Evolutionary conservation across 208 protist genomes (phyloP).

Genomic region (Trypanosoma cruzi): DNA sequence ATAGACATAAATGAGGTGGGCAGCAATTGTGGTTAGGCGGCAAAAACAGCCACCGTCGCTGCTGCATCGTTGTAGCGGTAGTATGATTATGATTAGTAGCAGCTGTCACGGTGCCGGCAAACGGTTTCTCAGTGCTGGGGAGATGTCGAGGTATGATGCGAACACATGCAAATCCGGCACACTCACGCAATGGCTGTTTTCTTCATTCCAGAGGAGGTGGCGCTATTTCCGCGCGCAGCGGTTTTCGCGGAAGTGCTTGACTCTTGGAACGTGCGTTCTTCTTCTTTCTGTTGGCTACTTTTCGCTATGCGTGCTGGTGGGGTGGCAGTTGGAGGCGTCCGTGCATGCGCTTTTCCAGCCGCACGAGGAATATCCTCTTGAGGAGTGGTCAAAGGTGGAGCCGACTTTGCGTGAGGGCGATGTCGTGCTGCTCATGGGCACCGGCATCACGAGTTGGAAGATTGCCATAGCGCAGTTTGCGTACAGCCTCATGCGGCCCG

Average conservation of each 20-base stretch:
- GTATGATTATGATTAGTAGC: not conserved
- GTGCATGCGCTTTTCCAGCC: slow-evolving; percentile 44
- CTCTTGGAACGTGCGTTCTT: slow-evolving; percentile 18
- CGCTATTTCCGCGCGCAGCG: slow-evolving; percentile 16
- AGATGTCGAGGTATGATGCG: not conserved
- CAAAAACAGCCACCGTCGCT: not conserved
- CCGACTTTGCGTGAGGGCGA: slow-evolving; percentile 77
- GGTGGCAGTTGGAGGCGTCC: slow-evolving; percentile 29
- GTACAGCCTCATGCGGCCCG: slow-evolving; percentile 38
- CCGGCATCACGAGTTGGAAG: slow-evolving; percentile 48
- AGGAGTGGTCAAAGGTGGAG: slow-evolving; percentile 72
- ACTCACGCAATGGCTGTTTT: not conserved
- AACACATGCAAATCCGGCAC: not conserved
- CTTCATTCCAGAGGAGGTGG: slow-evolving; percentile 11
- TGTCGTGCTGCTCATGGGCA: slow-evolving; percentile 73
- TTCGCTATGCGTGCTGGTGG: slow-evolving; percentile 38
- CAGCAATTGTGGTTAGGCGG: not conserved
- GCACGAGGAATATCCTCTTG: slow-evolving; percentile 53
- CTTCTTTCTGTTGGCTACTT: slow-evolving; percentile 35
- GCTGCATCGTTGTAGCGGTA: not conserved
- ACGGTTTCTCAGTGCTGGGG: not conserved
- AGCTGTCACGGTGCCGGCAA: not conserved
- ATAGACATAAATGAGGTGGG: not conserved
- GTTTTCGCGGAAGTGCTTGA: slow-evolving; percentile 23
- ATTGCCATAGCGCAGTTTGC: slow-evolving; percentile 62